phyloP scores from a whole-genome alignment of 768 basidiomycete genomes.

The Crassisporium funariophilum region DNA sequence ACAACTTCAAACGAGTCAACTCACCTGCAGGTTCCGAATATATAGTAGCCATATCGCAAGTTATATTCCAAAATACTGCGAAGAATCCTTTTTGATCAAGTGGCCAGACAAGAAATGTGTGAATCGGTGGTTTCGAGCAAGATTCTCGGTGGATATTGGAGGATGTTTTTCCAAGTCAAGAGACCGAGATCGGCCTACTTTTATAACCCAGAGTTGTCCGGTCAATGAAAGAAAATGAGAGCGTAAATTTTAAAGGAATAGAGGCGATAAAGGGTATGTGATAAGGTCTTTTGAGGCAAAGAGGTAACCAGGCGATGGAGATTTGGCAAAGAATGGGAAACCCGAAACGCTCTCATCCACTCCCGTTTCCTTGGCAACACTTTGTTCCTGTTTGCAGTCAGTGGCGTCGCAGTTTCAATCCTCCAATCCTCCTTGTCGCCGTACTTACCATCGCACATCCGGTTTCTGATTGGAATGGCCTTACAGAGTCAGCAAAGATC shows the following conservation, averaged over 20 bases:
- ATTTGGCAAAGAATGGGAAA: not conserved
- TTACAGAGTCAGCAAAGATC: too few relatives aligned
- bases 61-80: slow-evolving; percentile 3
- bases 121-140: too few relatives aligned
- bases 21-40: slow-evolving; percentile 30
- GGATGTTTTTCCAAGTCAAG: not conserved
- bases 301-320: slow-evolving; percentile 9
- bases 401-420: not conserved
- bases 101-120: not conserved
- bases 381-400: slow-evolving; percentile 17
- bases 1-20: slow-evolving; percentile 8
- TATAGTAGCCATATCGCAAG: slow-evolving; percentile 27
- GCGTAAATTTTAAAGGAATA: slow-evolving; percentile 1
- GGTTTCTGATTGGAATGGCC: too few relatives aligned
- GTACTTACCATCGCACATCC: too few relatives aligned
- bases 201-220: slow-evolving; percentile 7
- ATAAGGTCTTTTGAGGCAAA: slow-evolving; percentile 1
- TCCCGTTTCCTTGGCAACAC: slow-evolving; percentile 14
- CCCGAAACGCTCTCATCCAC: not conserved
- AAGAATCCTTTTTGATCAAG: not conserved
- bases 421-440: too few relatives aligned
- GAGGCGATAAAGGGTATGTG: slow-evolving; percentile 14
- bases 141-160: too few relatives aligned
- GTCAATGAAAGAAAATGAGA: not conserved
- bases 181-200: slow-evolving; percentile 1